Evolutionary conservation across 371 early-diverging fungal genomes (phyloP), one percentile per base, ranked within the genome.

Genomic region (Mortierella sp.): DNA sequence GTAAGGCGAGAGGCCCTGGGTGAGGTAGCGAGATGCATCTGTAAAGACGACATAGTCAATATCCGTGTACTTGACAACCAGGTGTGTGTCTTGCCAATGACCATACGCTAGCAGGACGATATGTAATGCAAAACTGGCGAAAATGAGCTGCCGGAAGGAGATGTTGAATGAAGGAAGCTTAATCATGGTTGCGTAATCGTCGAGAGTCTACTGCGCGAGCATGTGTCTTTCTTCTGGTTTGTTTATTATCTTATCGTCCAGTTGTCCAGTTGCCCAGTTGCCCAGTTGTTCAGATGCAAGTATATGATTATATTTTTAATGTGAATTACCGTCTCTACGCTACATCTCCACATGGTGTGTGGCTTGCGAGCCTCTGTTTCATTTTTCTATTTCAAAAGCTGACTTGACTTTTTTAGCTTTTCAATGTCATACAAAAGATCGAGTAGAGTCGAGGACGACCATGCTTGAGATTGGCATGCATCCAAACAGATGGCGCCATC

Each of bases 41-140:
- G 96, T 94, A 75, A 98, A 98, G 58, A 99, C 99, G 32, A 88
- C 82, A 85, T 99, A 99, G 86, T 99, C 99, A 68, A 99, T 93
- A 75, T 99, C 99, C 4, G 99, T 98, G 85, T 96, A 98, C 74
- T 96, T 97, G 36, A 97, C 95, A 22, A 92, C 90, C 60, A 94
- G 88, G 61, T 94, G 85, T 9, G 90, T 87, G 76, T 97, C 97
- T 79, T 97, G 96, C 88, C 91, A 93, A 69, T 92, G 90, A 28
- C 96, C 96, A 78, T 95, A 96, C 5, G 91, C 48, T 19, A 96
- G 88, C 63, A 97, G 85, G 40, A 87, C 73, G 9, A 86, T 67
- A 45, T 96, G 94, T 50, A 97, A 75, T 21, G 86, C 63, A 32
- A 88, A 65, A 50, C 80, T 80, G 48, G 75, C 75, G 32, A 45